Base-by-base conservation (phyloP, 345 rosid species). In the Psidium friedrichsthalianum region DNA sequence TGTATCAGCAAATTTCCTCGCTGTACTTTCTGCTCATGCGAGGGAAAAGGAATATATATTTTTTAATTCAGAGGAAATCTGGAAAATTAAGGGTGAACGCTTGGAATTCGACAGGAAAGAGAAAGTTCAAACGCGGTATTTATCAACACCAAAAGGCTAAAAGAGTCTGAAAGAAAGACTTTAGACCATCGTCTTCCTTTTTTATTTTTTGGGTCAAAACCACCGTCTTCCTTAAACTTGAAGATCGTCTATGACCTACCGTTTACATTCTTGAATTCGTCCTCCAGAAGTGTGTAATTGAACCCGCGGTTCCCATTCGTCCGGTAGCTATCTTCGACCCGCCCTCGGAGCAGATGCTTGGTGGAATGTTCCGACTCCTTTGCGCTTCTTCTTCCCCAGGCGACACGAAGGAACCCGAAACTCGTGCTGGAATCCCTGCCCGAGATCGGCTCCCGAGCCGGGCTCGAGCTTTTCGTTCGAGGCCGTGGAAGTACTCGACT, bases 401-500 rank as follows among this genome's bases (percentile, higher is more conserved):
- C 94, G 91, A 27, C 86, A 88, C 83, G 87, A 80, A 90, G 59
- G 74, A 94, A 90, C 96, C 98, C 93, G 64, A 92, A 89, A 86
- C 91, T 84, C 22, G 90, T 82, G 85, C 92, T 87, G 49, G 94
- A 83, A 54, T 36, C 80, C 47, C 47, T 69, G 80, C 80, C 47
- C 2, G 47, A 36, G 47, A 20, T 6, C 80, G 36, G 80, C 80
- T 69, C 13, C 25, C 2, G 25, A 36, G 80, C 47, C 6, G 6
- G 80, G 24, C 85, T 86, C 27, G 53, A 42, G 56, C 44, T 64
- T 11, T 87, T 55, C 82, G 21, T 83, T 90, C 92, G 42, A 89
- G 85, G 87, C 81, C 92, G 27, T 88, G 90, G 91, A 95, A 95
- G 84, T 91, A 91, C 69, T 96, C 97, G 32, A 96, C 94, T 83